These are phyloP conservation scores for Malassezia nana DNA, from an alignment of 1,284 basidiomycete genomes.

Conservation along the genomic window DNA sequence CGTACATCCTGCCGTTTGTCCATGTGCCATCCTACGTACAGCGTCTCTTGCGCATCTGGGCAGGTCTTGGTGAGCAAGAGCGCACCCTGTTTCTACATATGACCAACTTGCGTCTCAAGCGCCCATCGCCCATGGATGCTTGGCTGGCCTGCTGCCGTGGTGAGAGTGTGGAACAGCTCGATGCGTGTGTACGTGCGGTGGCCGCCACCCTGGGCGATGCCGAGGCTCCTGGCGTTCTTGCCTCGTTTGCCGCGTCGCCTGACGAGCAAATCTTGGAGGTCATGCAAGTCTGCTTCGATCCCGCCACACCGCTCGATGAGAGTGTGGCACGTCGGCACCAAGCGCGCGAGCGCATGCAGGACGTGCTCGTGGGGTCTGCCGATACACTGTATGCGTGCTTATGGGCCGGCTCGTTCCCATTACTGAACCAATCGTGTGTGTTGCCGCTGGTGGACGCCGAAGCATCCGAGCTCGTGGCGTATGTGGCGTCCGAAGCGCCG, in stretches of 20 bases:
- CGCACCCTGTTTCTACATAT: constrained; percentile 58
- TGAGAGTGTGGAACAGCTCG: constrained; percentile 66
- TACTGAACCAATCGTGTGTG: constrained; percentile 75
- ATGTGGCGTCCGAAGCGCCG: constrained; percentile 10
- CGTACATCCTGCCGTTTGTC: constrained; percentile 65
- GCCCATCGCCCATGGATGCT: constrained; percentile 20
- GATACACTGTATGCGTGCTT: constrained; percentile 46
- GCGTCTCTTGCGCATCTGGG: constrained; percentile 65
- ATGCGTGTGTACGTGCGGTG: constrained; percentile 49
- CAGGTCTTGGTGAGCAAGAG: constrained; percentile 55
- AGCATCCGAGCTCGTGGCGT: neutral
- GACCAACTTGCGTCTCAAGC: constrained; percentile 49
- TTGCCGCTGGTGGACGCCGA: constrained; percentile 57
- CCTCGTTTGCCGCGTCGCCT: constrained; percentile 73
- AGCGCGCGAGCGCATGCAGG: constrained; percentile 51
- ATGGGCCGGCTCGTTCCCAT: constrained; percentile 61
- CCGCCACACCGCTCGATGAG: constrained; percentile 68
- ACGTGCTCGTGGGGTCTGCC: constrained; percentile 49
- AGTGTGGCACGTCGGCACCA: constrained; percentile 58
- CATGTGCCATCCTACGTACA: constrained; percentile 73
- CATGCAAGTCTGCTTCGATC: constrained; percentile 68
- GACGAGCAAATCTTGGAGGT: constrained; percentile 76
- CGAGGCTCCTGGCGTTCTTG: constrained; percentile 65
- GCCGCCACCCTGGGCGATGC: constrained; percentile 13
- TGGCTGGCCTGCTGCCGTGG: constrained; percentile 52